Percentiles rank a stretch among this genome's conserved stretches.
Conservation (phyloP, 331 rosid species). For the Malus hybrid region DNA sequence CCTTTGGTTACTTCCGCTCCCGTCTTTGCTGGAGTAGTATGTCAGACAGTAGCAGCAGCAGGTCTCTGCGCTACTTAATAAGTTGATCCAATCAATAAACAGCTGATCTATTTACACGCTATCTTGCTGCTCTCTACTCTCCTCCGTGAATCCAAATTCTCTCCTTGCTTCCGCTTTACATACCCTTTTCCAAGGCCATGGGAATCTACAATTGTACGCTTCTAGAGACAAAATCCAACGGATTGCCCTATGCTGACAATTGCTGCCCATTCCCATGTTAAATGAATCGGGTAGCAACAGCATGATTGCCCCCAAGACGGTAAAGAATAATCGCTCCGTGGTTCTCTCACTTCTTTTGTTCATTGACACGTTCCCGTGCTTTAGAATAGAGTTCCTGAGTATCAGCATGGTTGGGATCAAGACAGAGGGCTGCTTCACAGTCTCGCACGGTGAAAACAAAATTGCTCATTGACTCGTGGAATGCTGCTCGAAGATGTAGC, state of each 20-base stretch:
- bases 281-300: conserved; percentile 19
- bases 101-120: conserved; percentile 57
- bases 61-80: conserved; percentile 28
- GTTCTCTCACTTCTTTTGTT: conserved; percentile 34
- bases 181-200: conserved; percentile 16
- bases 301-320: conserved; percentile 19
- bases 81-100: conserved; percentile 29
- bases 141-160: conserved; percentile 25
- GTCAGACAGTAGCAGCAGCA: conserved; percentile 23
- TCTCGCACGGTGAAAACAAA: conserved; percentile 48
- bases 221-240: conserved; percentile 15
- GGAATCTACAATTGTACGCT: conserved; percentile 19
- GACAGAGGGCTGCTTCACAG: conserved; percentile 83
- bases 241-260: conserved; percentile 13
- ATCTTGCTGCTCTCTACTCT: conserved; percentile 40
- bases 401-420: conserved; percentile 61
- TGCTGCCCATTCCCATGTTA: conserved; percentile 4
- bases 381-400: conserved; percentile 53
- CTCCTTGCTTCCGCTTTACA: conserved; percentile 13
- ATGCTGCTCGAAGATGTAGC: conserved; percentile 86
- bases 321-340: conserved; percentile 10
- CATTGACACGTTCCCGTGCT: conserved; percentile 37
- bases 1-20: conserved; percentile 22
- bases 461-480: conserved; percentile 63
- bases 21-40: conserved; percentile 24